Percentiles rank a stretch among this genome's conserved stretches.
phyloP scores from a whole-genome alignment of 2,329 filamentous ascomycete genomes.

The Endothia cerciana region DNA sequence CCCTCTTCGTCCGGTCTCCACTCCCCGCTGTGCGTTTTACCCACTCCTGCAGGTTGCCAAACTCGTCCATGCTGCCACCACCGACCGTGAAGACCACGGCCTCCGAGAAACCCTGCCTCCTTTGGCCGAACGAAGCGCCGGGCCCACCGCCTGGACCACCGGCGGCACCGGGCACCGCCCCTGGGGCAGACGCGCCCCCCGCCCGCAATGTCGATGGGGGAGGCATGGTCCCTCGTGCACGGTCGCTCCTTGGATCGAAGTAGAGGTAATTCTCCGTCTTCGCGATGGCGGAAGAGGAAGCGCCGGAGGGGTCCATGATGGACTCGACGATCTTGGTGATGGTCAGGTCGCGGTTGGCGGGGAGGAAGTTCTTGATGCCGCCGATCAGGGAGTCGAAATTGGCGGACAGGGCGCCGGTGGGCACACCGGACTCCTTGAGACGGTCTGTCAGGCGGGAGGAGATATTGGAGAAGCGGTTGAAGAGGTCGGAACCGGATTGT shows the following conservation, averaged over 20 bases:
- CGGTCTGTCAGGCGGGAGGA: slow-evolving; percentile 91
- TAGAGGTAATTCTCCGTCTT: slow-evolving; percentile 98
- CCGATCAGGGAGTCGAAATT: slow-evolving; percentile 96
- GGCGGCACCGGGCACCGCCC: slow-evolving; percentile 45
- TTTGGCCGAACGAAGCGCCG: slow-evolving; percentile 85
- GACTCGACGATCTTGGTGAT: slow-evolving; percentile 98
- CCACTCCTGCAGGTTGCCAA: slow-evolving; percentile 97
- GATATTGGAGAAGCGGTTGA: slow-evolving; percentile 90
- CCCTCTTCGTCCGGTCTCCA: slow-evolving; percentile 65
- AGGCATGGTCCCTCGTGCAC: slow-evolving; percentile 89
- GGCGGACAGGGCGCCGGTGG: slow-evolving; percentile 66
- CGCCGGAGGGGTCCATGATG: slow-evolving; percentile 92
- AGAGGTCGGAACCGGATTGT: slow-evolving; percentile 70
- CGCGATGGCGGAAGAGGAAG: slow-evolving; percentile 87
- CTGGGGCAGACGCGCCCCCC: slow-evolving; percentile 33
- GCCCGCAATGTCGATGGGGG: slow-evolving; percentile 68
- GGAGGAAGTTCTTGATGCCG: slow-evolving; percentile 97
- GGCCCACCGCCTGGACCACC: slow-evolving; percentile 63
- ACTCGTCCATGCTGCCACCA: slow-evolving; percentile 98
- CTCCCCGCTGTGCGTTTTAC: slow-evolving; percentile 72
- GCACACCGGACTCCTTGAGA: slow-evolving; percentile 85
- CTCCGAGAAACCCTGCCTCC: slow-evolving; percentile 86
- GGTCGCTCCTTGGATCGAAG: slow-evolving; percentile 92
- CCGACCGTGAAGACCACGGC: slow-evolving; percentile 94
- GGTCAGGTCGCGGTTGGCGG: slow-evolving; percentile 91